Conservation (phyloP, 805 yeast species). For the Wickerhamiella australiensis region DNA sequence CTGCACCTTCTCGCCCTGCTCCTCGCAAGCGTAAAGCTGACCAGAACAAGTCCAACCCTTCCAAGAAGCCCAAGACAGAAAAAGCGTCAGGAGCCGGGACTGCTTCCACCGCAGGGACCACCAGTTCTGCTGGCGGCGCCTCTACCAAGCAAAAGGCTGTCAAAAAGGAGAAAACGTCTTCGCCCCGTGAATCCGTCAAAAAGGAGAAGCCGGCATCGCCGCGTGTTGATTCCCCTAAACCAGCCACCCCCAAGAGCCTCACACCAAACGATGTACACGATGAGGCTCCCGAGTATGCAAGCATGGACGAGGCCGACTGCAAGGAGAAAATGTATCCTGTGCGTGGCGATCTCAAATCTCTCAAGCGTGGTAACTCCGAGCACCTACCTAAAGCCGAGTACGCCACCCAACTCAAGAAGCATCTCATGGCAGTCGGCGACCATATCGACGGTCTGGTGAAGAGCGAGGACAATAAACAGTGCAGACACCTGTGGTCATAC, state of each 20-base stretch:
- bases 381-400: conserved; percentile 68
- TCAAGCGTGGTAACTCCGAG: conserved; percentile 52
- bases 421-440: conserved; percentile 61
- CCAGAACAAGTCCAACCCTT: neutral
- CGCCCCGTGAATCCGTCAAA: neutral
- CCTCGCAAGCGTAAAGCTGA: conserved; percentile 10
- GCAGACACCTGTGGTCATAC: conserved; percentile 71
- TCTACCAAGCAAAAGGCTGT: conserved; percentile 14
- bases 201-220: conserved; percentile 2
- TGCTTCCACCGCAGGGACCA: neutral
- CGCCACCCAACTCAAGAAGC: conserved; percentile 57
- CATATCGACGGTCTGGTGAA: conserved; percentile 36
- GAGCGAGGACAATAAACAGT: conserved; percentile 32
- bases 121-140: neutral
- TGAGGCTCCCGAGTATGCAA: conserved; percentile 46
- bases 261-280: conserved; percentile 14
- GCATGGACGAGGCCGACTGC: conserved; percentile 67
- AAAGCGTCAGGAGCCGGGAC: conserved; percentile 13
- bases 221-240: conserved; percentile 7
- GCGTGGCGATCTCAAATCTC: conserved; percentile 48
- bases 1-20: conserved; percentile 18
- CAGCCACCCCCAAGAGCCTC: conserved; percentile 13
- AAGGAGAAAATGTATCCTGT: conserved; percentile 52
- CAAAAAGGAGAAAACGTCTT: conserved; percentile 10
- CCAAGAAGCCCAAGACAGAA: conserved; percentile 16